Evolutionary conservation across 352 stramenopile species (phyloP).

Genomic region (Thalassiosira exigua): DNA sequence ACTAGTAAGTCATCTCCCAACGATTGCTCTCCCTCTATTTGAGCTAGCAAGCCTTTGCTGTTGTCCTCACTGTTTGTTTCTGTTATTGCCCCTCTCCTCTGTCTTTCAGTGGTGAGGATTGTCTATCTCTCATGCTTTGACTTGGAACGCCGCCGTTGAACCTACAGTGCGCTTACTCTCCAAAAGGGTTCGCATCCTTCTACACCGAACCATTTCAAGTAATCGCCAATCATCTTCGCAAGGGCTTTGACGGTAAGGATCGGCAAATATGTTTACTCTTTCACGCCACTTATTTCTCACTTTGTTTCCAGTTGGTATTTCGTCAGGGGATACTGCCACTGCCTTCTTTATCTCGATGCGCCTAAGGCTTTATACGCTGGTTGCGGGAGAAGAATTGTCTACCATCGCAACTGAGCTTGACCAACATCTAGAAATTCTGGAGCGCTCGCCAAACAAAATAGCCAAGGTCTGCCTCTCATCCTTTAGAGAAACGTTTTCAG

Average conservation of each 20-base stretch:
- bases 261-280: neutral
- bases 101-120: neutral
- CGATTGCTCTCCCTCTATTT: too few relatives aligned
- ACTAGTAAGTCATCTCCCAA: slow-evolving; percentile 16
- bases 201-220: slow-evolving; percentile 37
- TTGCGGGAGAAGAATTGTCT: neutral
- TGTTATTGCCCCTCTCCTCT: neutral
- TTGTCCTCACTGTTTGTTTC: neutral
- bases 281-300: neutral
- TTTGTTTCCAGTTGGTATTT: neutral
- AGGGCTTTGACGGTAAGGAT: neutral
- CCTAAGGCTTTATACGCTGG: neutral
- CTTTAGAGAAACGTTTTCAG: slow-evolving; percentile 9
- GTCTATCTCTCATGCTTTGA: neutral
- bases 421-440: slow-evolving; percentile 1
- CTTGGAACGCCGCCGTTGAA: neutral
- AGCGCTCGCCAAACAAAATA: neutral
- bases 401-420: neutral
- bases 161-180: too few relatives aligned
- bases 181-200: slow-evolving; percentile 18
- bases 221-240: slow-evolving; percentile 19
- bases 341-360: neutral
- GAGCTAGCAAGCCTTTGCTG: neutral
- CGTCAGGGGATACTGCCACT: neutral
- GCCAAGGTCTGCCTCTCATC: neutral